Conservation (phyloP, 257 asterid genomes). For the Ophiorrhiza pumila region DNA sequence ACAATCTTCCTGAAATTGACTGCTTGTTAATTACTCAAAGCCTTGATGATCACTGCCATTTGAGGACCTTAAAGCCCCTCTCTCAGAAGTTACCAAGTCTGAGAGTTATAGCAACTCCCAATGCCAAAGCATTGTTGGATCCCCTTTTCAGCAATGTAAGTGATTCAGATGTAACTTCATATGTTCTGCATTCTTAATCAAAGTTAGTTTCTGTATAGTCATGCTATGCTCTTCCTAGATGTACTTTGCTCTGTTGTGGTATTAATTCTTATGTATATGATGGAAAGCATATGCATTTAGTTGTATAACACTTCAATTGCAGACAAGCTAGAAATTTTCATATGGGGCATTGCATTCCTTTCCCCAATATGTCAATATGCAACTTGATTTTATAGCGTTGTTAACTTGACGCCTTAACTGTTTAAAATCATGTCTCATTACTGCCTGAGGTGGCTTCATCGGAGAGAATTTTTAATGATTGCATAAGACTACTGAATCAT, state of each 20-base stretch:
- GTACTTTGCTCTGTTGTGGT: background rate
- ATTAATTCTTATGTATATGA: too few relatives aligned
- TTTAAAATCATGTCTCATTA: too few relatives aligned
- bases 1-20: slow-evolving; percentile 74
- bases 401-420: too few relatives aligned
- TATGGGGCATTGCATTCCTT: background rate
- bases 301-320: background rate
- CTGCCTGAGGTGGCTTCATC: background rate
- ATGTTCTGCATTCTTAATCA: background rate
- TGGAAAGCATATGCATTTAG: background rate
- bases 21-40: slow-evolving; percentile 91
- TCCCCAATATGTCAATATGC: background rate
- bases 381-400: too few relatives aligned
- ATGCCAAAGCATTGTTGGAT: slow-evolving; percentile 73
- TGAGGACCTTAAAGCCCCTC: slow-evolving; percentile 78
- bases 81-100: slow-evolving; percentile 64
- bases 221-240: background rate
- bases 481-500: background rate
- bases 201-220: background rate
- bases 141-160: slow-evolving; percentile 80
- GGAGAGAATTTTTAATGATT: background rate
- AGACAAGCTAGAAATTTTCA: background rate
- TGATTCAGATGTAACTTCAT: background rate
- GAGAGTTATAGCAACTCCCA: slow-evolving; percentile 77
- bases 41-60: slow-evolving; percentile 95